A percentile compares a stretch with the other conserved stretches of the same genome.
Conservation (phyloP, 2,329 filamentous ascomycete species). For the Xylaria sp. region DNA sequence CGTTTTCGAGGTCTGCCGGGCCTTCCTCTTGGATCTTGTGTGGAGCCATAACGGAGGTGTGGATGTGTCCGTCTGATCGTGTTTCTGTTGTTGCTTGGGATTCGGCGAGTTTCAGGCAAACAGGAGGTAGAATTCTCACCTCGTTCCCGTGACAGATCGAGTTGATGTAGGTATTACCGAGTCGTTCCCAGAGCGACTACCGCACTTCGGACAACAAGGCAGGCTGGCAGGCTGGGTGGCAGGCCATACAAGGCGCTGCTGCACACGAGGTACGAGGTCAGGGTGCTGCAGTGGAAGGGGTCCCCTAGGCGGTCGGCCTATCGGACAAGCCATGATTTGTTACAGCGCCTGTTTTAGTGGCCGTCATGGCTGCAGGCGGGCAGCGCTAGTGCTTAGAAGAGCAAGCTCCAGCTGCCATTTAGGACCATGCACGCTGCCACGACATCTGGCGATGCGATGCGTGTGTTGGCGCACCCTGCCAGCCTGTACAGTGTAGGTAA, state of each 20-base stretch:
- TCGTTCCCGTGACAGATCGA: too few species aligned
- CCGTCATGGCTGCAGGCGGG: neutral
- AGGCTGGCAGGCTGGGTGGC: too few species aligned
- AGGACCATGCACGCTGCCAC: neutral
- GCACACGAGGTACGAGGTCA: neutral
- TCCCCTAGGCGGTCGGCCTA: constrained; percentile 6
- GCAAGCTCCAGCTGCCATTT: neutral
- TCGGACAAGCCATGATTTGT: constrained; percentile 17
- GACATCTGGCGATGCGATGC: neutral
- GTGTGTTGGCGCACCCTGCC: too few species aligned
- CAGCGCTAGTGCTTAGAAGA: neutral
- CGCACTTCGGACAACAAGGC: too few species aligned
- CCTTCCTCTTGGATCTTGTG: constrained; percentile 34
- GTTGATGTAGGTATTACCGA: too few species aligned
- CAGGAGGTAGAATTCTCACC: too few species aligned
- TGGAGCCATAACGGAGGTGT: constrained; percentile 31
- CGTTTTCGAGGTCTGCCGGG: constrained; percentile 32
- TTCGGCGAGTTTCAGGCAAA: neutral
- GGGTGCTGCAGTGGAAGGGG: neutral
- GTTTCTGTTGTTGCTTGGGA: neutral
- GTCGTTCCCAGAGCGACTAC: too few species aligned
- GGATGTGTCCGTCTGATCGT: neutral
- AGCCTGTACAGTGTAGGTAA: neutral
- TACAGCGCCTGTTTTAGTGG: constrained; percentile 14
- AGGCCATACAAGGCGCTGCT: too few species aligned